These are phyloP conservation scores for Boletus reticuloceps DNA, from an alignment of 768 basidiomycete genomes.

Conservation along the genomic window DNA sequence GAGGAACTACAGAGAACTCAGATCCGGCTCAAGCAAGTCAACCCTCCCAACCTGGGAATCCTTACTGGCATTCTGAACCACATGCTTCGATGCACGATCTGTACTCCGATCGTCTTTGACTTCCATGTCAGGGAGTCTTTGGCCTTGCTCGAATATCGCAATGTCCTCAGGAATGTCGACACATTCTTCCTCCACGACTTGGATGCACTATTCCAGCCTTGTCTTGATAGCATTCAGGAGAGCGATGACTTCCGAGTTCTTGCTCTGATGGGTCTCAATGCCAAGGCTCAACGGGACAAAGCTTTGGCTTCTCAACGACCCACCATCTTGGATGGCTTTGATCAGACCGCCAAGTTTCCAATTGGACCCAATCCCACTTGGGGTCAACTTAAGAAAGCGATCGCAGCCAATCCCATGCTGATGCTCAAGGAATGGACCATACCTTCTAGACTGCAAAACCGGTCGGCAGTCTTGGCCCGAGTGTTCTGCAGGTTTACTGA, in stretches of 20 bases:
- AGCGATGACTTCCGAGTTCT: neutral
- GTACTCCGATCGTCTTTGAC: no score
- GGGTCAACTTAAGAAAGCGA: neutral
- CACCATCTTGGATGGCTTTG: neutral
- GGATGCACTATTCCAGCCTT: neutral
- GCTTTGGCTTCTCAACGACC: neutral
- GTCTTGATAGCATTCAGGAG: neutral
- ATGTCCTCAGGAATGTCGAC: no score
- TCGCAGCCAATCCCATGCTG: neutral
- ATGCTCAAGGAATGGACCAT: conserved; percentile 4
- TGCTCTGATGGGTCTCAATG: neutral
- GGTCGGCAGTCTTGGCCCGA: neutral
- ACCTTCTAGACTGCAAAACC: neutral
- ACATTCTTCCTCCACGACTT: no score
- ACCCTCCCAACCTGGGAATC: conserved; percentile 10
- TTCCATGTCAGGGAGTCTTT: no score
- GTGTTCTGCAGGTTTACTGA: neutral
- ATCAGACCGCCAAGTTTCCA: neutral
- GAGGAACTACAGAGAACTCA: conserved; percentile 3
- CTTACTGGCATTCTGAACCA: conserved; percentile 7
- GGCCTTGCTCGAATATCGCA: no score
- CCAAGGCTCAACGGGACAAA: neutral
- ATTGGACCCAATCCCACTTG: neutral
- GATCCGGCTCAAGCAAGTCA: neutral
- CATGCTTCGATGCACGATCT: neutral